These are phyloP conservation scores for Aspergillus fischeri DNA, from an alignment of 2,329 filamentous ascomycete genomes.

Conservation along the genomic window DNA sequence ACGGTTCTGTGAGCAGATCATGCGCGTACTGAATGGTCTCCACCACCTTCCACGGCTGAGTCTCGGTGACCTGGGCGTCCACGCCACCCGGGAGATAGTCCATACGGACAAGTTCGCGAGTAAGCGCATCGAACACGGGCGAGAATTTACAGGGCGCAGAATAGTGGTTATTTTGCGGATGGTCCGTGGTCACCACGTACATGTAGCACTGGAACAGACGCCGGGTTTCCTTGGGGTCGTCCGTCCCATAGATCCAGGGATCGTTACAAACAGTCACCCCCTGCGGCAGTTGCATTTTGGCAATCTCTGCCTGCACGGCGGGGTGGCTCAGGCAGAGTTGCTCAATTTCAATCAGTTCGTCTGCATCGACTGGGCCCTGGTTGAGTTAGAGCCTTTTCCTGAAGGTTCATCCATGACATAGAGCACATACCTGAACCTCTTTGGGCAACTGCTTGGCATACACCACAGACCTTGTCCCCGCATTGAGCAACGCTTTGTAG, in stretches of 20 bases:
- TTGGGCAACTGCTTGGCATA: conserved; percentile 45
- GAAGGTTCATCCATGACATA: neutral
- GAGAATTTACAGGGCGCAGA: conserved; percentile 35
- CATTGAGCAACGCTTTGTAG: conserved; percentile 39
- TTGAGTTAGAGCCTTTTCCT: conserved; percentile 22
- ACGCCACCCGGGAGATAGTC: conserved; percentile 64
- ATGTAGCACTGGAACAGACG: conserved; percentile 41
- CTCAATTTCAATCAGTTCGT: conserved; percentile 58
- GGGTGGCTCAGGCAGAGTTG: conserved; percentile 53
- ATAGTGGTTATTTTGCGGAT: conserved; percentile 37
- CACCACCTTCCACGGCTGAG: conserved; percentile 55
- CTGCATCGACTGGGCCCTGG: conserved; percentile 56
- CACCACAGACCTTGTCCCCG: conserved; percentile 32
- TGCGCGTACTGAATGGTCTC: conserved; percentile 53
- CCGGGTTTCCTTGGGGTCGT: conserved; percentile 35
- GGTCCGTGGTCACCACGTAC: conserved; percentile 34
- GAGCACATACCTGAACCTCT: conserved; percentile 40
- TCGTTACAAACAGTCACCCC: conserved; percentile 56
- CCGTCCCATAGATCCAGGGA: conserved; percentile 66
- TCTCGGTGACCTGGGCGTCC: conserved; percentile 55
- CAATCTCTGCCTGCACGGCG: conserved; percentile 55
- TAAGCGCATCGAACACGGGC: conserved; percentile 53
- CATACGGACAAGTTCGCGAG: conserved; percentile 63
- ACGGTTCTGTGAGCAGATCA: conserved; percentile 62
- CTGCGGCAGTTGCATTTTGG: conserved; percentile 56